Base-by-base conservation (phyloP, 495 filamentous ascomycete genomes). In the Diplogelasinospora grovesii region DNA sequence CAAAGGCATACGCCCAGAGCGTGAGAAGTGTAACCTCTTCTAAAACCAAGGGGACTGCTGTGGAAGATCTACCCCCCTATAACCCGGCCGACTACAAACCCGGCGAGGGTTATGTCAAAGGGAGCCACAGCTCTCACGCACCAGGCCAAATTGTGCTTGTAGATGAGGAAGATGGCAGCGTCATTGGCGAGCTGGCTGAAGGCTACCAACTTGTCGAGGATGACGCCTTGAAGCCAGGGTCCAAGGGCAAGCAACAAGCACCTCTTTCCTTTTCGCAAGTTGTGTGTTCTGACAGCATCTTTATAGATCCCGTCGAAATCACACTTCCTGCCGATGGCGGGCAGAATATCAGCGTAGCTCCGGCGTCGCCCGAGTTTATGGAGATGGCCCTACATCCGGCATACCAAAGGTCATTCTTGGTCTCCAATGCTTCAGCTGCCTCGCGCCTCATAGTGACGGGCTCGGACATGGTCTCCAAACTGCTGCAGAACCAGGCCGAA, bases 161-260 rank as follows among this genome's bases (percentile, higher is more conserved):
- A 20, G 86, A 98, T 43, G 92, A 98, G 54, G 90, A 97, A 47
- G 81, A 98, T 70, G 92, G 87, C 34, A 90, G 83, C 58, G 83
- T 97, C 4, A 87, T 98, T 13, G 93, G 92, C 21, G 92, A 96
- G 56, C 70, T 98, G 43, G 71, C 79, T 19, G 85, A 90, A 29
- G 85, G 82, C 6, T 90, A 87, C 52, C 66, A 89, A 31, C 69
- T 95, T 21, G 72, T 89, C 14, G 92, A 92, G 49, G 75, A 82
- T 43, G 64, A 75, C 27, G 72, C 70, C 33, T 70, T 98, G 37
- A 75, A 83, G 48, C 77, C 79, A 19, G 92, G 92, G 23, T 90
- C 84, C 16, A 96, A 98, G 68, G 83, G 89, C 94, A 65, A 45
- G 70, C n/a, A n/a, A n/a, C n/a, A 10, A 18, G 14, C 8, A 9